Evolutionary conservation across 768 basidiomycete genomes (phyloP).

Genomic region (Boletus eberwhitei): DNA sequence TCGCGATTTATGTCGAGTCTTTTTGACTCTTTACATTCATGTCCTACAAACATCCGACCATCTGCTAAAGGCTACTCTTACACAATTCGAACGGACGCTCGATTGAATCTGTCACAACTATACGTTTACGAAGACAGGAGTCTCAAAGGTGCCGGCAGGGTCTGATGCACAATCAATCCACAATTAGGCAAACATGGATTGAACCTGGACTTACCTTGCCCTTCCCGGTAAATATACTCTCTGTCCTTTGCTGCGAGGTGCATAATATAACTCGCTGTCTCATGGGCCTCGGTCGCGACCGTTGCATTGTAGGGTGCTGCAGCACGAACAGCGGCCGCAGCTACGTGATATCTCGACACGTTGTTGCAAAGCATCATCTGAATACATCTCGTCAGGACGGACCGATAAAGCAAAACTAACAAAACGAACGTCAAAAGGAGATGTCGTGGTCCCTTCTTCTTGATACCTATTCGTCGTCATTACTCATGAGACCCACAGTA

Average conservation of each 20-base stretch:
- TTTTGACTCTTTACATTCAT: background rate
- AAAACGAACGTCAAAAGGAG: slow-evolving; percentile 65
- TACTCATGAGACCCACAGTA: background rate
- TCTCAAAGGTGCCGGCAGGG: slow-evolving; percentile 40
- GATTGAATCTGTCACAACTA: background rate
- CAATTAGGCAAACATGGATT: no score
- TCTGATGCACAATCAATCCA: slow-evolving; percentile 19
- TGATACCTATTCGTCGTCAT: slow-evolving; percentile 38
- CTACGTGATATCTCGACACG: slow-evolving; percentile 66
- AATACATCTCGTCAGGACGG: background rate
- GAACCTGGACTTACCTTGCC: slow-evolving; percentile 43
- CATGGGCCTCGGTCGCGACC: slow-evolving; percentile 58
- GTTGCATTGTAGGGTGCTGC: slow-evolving; percentile 50
- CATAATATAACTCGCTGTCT: slow-evolving; percentile 51
- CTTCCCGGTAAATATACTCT: slow-evolving; percentile 57
- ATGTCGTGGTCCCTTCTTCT: slow-evolving; percentile 79
- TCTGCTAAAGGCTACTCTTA: slow-evolving; percentile 3
- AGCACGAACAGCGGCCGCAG: slow-evolving; percentile 55
- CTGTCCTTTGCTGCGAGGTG: slow-evolving; percentile 61
- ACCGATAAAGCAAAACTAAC: background rate
- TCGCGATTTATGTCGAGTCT: background rate
- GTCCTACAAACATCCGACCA: background rate
- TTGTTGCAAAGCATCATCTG: slow-evolving; percentile 75
- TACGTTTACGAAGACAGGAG: slow-evolving; percentile 39
- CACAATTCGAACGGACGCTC: background rate